Base-by-base conservation (phyloP, 2,329 filamentous ascomycete species). In the Hymenoscyphus occultus region DNA sequence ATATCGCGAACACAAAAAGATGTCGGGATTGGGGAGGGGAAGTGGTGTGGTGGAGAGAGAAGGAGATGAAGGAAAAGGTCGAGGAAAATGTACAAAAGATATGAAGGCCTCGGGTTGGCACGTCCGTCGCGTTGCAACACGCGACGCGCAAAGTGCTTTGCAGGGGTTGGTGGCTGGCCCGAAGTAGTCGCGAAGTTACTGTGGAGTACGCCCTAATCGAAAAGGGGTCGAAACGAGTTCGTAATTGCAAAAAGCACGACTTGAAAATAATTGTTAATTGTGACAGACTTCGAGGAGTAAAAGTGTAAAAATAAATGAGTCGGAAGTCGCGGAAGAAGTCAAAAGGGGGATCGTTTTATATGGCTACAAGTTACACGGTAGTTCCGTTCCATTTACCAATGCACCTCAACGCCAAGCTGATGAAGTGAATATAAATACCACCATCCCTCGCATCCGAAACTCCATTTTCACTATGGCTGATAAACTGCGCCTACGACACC, bases 401-500 rank as follows among this genome's bases (percentile, higher is more conserved):
- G 22, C 45, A 51, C 45, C 45, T 51, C 45, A 51, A 51, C 45
- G n/a, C 45, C 45, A 51, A 16, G 22, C 19, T n/a, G 45, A n/a
- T 22, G n/a, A 10, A 22, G 13, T 48, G 42, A 48, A n/a, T 3
- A 51, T 13, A 51, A 51, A 51, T 51, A 19, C 45, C 45, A 31
- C 22, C 56, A 57, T 39, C 3, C 28, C 28, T 3, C 28, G 28
- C 28, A 28, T 28, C 28, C 31, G 19, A 10, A 39, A 32, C 58
- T 12, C 59, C 59, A 51, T 31, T 19, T 32, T 45, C 67, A 35
- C 35, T 56, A 71, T 35, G 72, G 71, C 19, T 72, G 62, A 71
- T 86, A 89, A 73, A 85, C 88, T 31, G 93, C 92, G 58, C 91
- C 92, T 28, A 93, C 93, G 67, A 98, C 82, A 13, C 97, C 90